These are phyloP conservation scores for Ustanciosporium gigantosporum DNA, from an alignment of 1,284 basidiomycete species.

Conservation along the genomic window DNA sequence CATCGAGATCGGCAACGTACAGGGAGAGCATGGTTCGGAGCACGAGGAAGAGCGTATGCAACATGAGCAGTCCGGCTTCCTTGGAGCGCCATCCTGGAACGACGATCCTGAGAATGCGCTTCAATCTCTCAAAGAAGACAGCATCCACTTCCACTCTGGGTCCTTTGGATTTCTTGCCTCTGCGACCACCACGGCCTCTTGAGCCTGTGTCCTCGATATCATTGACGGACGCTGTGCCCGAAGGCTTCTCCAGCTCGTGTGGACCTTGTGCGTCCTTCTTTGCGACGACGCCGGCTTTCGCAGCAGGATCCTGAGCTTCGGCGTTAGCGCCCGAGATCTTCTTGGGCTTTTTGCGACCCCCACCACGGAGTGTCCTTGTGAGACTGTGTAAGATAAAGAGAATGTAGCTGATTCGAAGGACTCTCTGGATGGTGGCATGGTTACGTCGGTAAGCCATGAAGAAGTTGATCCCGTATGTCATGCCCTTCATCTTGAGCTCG, in stretches of 20 bases:
- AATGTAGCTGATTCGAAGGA: constrained; percentile 46
- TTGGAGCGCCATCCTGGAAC: constrained; percentile 83
- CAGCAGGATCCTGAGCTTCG: constrained; percentile 11
- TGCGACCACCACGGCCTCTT: constrained; percentile 21
- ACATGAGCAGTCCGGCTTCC: constrained; percentile 80
- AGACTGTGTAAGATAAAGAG: constrained; percentile 38
- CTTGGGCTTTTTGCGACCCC: constrained; percentile 41
- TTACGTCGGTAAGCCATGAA: constrained; percentile 49
- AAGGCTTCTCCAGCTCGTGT: constrained; percentile 8
- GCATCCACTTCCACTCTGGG: constrained; percentile 74
- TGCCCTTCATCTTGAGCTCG: constrained; percentile 42
- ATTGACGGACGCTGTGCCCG: constrained; percentile 1
- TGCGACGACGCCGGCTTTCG: constrained; percentile 15
- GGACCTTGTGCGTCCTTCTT: constrained; percentile 11
- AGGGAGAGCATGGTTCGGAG: constrained; percentile 86
- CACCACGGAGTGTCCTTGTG: constrained; percentile 37
- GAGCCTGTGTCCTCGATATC: constrained; percentile 25
- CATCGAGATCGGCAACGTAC: constrained; percentile 93
- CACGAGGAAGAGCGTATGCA: constrained; percentile 85
- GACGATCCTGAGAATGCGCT: constrained; percentile 79
- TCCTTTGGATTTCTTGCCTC: constrained; percentile 32
- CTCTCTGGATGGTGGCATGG: constrained; percentile 48
- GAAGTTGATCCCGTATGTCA: constrained; percentile 41
- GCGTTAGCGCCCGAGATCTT: constrained; percentile 3
- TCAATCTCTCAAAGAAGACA: constrained; percentile 81